phyloP scores from a whole-genome alignment of 495 filamentous ascomycete species.

The Penicillium odoratum region DNA sequence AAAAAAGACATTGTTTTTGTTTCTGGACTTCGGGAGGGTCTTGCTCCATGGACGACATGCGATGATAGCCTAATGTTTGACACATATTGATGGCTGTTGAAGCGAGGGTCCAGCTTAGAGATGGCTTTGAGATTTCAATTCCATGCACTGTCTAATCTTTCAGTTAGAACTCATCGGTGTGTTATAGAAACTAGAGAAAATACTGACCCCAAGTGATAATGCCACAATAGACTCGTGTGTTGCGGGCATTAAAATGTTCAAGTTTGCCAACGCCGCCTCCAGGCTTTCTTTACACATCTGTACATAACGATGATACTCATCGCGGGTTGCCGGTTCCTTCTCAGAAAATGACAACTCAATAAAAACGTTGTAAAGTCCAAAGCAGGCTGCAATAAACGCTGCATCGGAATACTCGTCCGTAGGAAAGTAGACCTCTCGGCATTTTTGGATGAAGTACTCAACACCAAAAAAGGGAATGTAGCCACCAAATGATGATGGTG shows the following conservation, averaged over 20 bases:
- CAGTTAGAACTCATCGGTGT: background rate
- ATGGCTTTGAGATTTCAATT: conserved; percentile 63
- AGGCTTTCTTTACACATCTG: conserved; percentile 56
- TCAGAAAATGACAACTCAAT: conserved; percentile 44
- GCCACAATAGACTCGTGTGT: conserved; percentile 60
- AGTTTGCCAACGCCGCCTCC: conserved; percentile 55
- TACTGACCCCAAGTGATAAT: conserved; percentile 55
- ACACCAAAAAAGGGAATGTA: conserved; percentile 44
- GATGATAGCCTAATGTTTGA: conserved; percentile 65
- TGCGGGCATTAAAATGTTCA: conserved; percentile 59
- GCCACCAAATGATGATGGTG: conserved; percentile 26
- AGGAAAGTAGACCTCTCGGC: conserved; percentile 58
- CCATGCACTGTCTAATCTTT: conserved; percentile 48
- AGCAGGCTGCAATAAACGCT: conserved; percentile 56
- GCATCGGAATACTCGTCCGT: conserved; percentile 57
- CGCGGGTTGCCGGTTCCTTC: conserved; percentile 25
- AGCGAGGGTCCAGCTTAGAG: conserved; percentile 62
- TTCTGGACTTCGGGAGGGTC: conserved; percentile 38
- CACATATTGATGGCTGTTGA: conserved; percentile 58
- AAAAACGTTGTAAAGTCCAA: conserved; percentile 58
- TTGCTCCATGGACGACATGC: conserved; percentile 50
- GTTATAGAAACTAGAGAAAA: background rate
- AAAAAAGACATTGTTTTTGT: conserved; percentile 52
- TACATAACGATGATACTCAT: conserved; percentile 42
- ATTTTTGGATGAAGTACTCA: conserved; percentile 58